Percentiles rank a stretch among this genome's conserved stretches.
Conservation (phyloP, 768 basidiomycete genomes). For the Cystofilobasidium capitatum region DNA sequence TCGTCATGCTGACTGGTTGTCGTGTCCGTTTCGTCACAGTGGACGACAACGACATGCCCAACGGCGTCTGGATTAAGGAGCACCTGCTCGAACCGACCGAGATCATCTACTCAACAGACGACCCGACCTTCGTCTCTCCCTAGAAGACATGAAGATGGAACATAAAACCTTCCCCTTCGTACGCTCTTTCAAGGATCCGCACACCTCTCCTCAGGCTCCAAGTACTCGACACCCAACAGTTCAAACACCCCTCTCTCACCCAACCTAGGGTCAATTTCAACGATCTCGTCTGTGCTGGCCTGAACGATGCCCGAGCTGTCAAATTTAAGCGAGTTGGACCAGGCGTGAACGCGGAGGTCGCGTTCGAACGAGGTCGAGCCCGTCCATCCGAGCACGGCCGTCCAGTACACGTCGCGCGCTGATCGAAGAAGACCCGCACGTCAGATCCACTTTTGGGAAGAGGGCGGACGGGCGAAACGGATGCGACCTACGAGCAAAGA, state of each 20-base stretch:
- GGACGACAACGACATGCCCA: conserved; percentile 32
- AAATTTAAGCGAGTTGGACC: conserved; percentile 59
- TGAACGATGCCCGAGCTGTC: conserved; percentile 59
- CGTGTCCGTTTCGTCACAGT: conserved; percentile 13
- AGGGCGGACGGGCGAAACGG: neutral
- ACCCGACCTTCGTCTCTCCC: neutral
- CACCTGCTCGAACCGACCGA: conserved; percentile 25
- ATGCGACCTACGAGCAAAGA: conserved; percentile 1
- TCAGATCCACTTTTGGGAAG: no score
- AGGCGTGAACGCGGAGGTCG: neutral
- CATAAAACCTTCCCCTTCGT: neutral
- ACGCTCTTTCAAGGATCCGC: neutral
- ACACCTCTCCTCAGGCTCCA: neutral
- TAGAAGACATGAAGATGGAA: neutral
- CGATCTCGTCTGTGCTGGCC: neutral
- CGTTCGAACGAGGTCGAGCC: conserved; percentile 4
- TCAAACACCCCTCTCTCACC: conserved; percentile 1
- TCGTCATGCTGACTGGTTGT: neutral
- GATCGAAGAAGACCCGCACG: neutral
- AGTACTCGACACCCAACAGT: neutral
- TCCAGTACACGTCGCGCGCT: conserved; percentile 3
- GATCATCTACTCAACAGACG: conserved; percentile 16
- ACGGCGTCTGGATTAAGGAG: conserved; percentile 30
- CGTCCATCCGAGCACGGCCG: conserved; percentile 13
- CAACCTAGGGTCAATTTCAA: no score